phyloP scores from a whole-genome alignment of 192 early-diverging fungal species.

The Piromyces sp. region DNA sequence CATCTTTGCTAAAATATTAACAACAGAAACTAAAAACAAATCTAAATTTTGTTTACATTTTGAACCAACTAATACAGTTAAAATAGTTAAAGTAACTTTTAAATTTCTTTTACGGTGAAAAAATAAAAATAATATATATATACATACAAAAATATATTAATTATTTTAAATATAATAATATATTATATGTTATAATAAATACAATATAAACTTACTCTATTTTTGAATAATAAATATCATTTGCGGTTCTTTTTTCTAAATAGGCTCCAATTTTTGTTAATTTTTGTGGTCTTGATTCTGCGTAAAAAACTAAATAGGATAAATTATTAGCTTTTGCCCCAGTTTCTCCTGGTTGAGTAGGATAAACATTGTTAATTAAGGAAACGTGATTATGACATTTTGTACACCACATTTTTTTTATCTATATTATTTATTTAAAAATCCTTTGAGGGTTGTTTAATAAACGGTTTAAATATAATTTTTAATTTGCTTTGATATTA shows the following conservation, averaged over 20 bases:
- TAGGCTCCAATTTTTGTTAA: constrained; percentile 73
- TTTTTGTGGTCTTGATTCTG: constrained; percentile 70
- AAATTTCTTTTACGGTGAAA: constrained; percentile 24
- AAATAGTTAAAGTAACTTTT: constrained; percentile 52
- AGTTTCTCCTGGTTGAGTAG: constrained; percentile 34
- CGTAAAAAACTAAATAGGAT: constrained; percentile 76
- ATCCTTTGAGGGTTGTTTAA: too few species aligned
- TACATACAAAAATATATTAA: background rate
- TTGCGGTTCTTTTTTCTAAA: constrained; percentile 48
- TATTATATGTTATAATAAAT: background rate
- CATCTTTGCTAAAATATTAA: constrained; percentile 45
- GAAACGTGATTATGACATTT: constrained; percentile 17
- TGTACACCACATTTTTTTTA: constrained; percentile 8
- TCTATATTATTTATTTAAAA: background rate
- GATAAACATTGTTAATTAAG: constrained; percentile 26
- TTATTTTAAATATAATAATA: background rate
- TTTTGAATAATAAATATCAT: constrained; percentile 41
- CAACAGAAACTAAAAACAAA: constrained; percentile 63
- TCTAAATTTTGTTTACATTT: constrained; percentile 57
- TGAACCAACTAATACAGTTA: constrained; percentile 42
- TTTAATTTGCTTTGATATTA: too few species aligned
- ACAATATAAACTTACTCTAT: constrained; percentile 27
- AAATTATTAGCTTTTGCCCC: constrained; percentile 62
- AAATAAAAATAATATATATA: too few species aligned
- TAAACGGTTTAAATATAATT: too few species aligned